phyloP scores from a whole-genome alignment of 345 rosid species.

The Rhodomyrtus tomentosa region DNA sequence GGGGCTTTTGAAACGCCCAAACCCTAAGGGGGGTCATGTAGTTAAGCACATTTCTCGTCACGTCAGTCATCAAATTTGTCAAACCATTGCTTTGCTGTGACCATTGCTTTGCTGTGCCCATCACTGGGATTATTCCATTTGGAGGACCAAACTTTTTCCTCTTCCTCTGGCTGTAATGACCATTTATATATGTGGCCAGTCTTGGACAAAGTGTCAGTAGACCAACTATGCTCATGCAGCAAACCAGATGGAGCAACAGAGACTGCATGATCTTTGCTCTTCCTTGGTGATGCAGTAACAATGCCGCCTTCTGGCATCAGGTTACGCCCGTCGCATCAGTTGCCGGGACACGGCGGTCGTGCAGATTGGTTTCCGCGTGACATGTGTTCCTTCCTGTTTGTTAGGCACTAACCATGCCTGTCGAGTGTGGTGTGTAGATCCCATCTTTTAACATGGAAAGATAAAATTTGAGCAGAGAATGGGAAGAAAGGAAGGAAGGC shows the following conservation, averaged over 20 bases:
- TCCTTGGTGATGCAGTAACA: neutral
- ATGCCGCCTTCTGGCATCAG: neutral
- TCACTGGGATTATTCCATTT: neutral
- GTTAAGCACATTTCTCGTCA: neutral
- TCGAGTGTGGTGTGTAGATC: neutral
- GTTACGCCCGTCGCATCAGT: neutral
- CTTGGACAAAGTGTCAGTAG: neutral
- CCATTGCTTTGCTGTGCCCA: neutral
- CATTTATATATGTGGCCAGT: neutral
- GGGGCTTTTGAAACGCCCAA: neutral
- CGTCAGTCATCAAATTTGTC: neutral
- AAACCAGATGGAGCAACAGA: neutral
- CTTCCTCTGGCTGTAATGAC: neutral
- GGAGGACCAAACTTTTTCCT: neutral
- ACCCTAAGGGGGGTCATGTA: neutral
- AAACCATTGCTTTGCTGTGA: neutral
- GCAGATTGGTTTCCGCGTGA: neutral
- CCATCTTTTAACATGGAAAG: neutral
- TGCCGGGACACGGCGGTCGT: neutral
- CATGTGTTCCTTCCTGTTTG: neutral
- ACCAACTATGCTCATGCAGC: neutral
- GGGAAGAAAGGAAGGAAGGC: neutral
- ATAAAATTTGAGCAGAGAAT: neutral
- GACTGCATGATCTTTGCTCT: neutral
- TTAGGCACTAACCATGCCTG: neutral